Percentiles rank a stretch among this genome's conserved stretches.
phyloP scores from a whole-genome alignment of 1,284 basidiomycete species.

The Rhodotorula glutinis region DNA sequence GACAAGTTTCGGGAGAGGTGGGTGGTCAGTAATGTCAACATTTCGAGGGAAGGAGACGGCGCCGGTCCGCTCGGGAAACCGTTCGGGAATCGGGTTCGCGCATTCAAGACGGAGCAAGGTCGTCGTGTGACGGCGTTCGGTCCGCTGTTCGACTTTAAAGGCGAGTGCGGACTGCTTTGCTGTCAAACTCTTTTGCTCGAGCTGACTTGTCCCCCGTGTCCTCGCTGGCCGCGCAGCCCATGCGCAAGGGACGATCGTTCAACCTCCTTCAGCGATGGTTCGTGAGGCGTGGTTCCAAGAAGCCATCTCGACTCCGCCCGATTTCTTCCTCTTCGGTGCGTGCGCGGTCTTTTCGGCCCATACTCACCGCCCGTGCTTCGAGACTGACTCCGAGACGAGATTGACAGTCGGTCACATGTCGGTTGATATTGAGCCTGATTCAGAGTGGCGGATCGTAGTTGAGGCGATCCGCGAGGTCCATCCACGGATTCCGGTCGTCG shows the following conservation, averaged over 20 bases:
- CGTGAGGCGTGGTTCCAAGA: constrained; percentile 44
- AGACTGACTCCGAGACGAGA: too few species aligned
- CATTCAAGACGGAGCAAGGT: constrained; percentile 42
- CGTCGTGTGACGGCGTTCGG: constrained; percentile 45
- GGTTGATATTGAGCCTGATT: constrained; percentile 33
- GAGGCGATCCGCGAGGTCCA: constrained; percentile 39
- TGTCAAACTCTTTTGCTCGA: too few species aligned
- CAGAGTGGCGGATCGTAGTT: constrained; percentile 43
- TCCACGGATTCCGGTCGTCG: constrained; percentile 41
- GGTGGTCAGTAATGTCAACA: constrained; percentile 31
- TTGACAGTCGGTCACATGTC: constrained; percentile 42
- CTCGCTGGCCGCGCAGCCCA: constrained; percentile 20
- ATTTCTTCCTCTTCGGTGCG: constrained; percentile 43
- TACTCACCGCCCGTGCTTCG: too few species aligned
- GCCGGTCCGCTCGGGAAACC: constrained; percentile 1
- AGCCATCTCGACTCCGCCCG: constrained; percentile 37
- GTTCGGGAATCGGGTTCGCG: constrained; percentile 40
- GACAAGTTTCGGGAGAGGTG: constrained; percentile 29
- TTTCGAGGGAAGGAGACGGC: neutral
- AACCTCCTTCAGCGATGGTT: constrained; percentile 38
- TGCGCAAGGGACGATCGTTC: constrained; percentile 29
- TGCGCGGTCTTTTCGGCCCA: neutral
- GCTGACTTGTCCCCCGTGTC: too few species aligned
- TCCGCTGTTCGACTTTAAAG: constrained; percentile 44
- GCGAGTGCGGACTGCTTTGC: constrained; percentile 4